Base-by-base conservation (phyloP, 352 stramenopile genomes). In the Phytophthora cryptogea region DNA sequence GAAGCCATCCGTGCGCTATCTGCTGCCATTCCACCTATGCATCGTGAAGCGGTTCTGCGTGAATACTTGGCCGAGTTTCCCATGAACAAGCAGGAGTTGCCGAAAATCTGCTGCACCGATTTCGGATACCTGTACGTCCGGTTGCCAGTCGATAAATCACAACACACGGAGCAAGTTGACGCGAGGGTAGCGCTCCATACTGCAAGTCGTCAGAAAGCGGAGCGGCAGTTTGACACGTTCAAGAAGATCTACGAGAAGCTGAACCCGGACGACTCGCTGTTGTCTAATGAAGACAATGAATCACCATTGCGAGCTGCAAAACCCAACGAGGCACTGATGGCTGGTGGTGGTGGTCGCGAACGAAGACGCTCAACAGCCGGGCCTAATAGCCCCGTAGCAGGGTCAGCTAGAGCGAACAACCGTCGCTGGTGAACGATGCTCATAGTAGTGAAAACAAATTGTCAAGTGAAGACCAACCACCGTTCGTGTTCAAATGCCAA, bases 1-100 rank as follows among this genome's bases (percentile, higher is more conserved):
- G 63, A 84, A 32, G 68, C 67, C 31, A 69, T 80, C 6, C 63
- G 61, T 17, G 66, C 73, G 17, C 60, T 81, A 26, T 66, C 68
- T 2, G 28, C 56, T 0, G 64, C 54, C 1, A 72, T 84, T 32
- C 68, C 72, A 1, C 45, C 47, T 2, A 45, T 58, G 1, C 51
- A 72, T 26, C 68, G 72, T 5, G 59, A 74, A 44, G 43, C 45
- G 3, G 63, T 74, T 2, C 50, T 80, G 14, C 44, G 61, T 9
- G 54, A 68, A 27, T 70, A 72, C 26, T 31, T 76, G 9, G 30
- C 63, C 17, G 13, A 45, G n/a, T 42, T 53, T 4, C 28, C 58
- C 0, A 63, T 67, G 11, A 52, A 20, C 7, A 31, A 42, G 10
- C 67, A 49, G 37, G 59, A 72, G 14, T 11, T 74, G 2, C 72